Conservation (phyloP, 2,329 filamentous ascomycete genomes). For the Stachybotrys elegans region DNA sequence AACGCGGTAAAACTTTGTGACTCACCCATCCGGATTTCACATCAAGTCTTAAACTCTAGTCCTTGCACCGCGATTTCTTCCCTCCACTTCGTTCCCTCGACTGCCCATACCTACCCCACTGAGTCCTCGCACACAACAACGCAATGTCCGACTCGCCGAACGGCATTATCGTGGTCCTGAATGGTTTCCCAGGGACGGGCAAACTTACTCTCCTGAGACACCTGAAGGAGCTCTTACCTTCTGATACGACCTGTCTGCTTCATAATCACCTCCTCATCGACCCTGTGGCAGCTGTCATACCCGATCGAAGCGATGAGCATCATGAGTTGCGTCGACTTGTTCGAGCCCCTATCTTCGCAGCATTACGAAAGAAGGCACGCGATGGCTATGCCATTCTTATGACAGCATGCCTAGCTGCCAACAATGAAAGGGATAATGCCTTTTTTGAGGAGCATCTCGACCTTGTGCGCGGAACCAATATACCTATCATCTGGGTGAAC, state of each 20-base stretch:
- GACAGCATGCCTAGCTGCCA: constrained; percentile 11
- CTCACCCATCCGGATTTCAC: too few species aligned
- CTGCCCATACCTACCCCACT: too few species aligned
- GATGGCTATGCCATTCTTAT: constrained; percentile 10
- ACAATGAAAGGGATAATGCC: constrained; percentile 3
- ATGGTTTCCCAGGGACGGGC: constrained; percentile 14
- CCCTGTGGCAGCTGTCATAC: constrained; percentile 9
- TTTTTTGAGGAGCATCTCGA: constrained; percentile 13
- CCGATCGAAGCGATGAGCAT: constrained; percentile 11
- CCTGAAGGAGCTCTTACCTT: constrained; percentile 6
- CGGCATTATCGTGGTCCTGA: constrained; percentile 10
- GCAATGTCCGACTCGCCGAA: too few species aligned
- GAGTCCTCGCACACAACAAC: too few species aligned
- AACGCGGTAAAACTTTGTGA: too few species aligned
- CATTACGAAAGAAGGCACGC: constrained; percentile 6
- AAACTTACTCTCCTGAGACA: constrained; percentile 14
- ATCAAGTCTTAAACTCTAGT: too few species aligned
- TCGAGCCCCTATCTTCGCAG: constrained; percentile 10
- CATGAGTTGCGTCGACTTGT: constrained; percentile 12
- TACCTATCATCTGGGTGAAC: constrained; percentile 12
- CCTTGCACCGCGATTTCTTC: too few species aligned
- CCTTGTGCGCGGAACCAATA: constrained; percentile 1
- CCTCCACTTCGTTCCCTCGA: too few species aligned
- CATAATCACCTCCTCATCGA: constrained; percentile 17
- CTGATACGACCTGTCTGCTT: constrained; percentile 8